phyloP scores from a whole-genome alignment of 257 asterid species.

The Vinca minor region DNA sequence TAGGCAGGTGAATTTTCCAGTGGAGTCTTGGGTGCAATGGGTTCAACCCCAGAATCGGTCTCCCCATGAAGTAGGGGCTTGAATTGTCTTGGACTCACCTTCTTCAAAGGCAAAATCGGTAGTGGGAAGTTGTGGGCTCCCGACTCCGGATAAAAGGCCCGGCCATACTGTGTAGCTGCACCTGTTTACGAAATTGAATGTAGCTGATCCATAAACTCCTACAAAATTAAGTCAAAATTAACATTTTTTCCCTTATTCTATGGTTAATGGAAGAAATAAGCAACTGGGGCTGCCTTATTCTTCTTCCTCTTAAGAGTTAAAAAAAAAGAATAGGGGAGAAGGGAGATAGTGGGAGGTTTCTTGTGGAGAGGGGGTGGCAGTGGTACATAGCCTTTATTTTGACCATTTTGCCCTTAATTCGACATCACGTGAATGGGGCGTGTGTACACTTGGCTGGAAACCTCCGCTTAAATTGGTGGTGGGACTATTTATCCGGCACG shows the following conservation, averaged over 20 bases:
- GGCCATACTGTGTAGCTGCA: slow-evolving; percentile 82
- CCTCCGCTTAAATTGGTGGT: no score
- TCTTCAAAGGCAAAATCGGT: slow-evolving; percentile 58
- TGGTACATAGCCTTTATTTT: no score
- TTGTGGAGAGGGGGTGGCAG: slow-evolving; percentile 4
- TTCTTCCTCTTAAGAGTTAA: background rate
- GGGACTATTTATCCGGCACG: no score
- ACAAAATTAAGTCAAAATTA: slow-evolving; percentile 2
- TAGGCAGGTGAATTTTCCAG: slow-evolving; percentile 63
- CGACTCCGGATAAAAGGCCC: slow-evolving; percentile 75
- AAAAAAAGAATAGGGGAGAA: background rate
- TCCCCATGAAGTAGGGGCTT: slow-evolving; percentile 76
- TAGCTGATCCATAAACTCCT: slow-evolving; percentile 54
- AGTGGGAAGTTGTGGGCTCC: slow-evolving; percentile 52
- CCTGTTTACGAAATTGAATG: slow-evolving; percentile 65
- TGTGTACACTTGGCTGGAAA: no score
- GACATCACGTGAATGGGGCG: no score
- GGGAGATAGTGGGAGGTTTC: slow-evolving; percentile 13
- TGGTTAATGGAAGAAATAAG: no score
- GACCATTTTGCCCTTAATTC: no score
- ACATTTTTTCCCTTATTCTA: no score
- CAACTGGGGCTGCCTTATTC: slow-evolving; percentile 5
- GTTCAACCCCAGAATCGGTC: slow-evolving; percentile 92
- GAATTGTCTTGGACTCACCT: slow-evolving; percentile 47
- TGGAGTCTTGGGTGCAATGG: slow-evolving; percentile 52